Evolutionary conservation across 1,284 basidiomycete genomes (phyloP), one percentile per base, ranked within the genome.

Genomic region (Malassezia restricta): DNA sequence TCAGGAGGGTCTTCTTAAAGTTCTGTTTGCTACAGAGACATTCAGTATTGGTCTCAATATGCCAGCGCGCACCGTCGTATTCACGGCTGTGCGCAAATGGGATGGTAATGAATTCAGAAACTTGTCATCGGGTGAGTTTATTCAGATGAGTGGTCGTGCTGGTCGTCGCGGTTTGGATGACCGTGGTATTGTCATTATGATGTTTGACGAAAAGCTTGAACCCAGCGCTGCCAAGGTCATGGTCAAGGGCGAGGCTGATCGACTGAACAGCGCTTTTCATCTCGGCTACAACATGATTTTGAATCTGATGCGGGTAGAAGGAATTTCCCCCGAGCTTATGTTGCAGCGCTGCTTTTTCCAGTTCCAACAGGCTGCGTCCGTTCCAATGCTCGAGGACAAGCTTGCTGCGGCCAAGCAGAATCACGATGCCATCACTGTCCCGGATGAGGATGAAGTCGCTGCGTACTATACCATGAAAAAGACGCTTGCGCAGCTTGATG

Each of bases 41-140:
- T 99, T 99, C 77, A 95, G 91, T 5, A 99, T 99, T 64, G 92
- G 94, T 51, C 79, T 99, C 47, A 99, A 99, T 76, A 99, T 99
- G 94, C 94, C 94, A 9, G 94, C 94, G 32, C 96, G 95, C 78
- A 98, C 94, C 6, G 94, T 99, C 49, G 92, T 99, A 20, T 96
- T 98, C 78, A 95, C 90, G 0, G 81, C 85, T 2, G 86, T 90
- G 7, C 83, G 88, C 62, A 99, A 96, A 76, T 98, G 90, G 68
- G 94, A 99, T 73, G 94, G 94, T 5, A 83, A 82, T 48, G 88
- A 94, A 66, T 94, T 95, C 77, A 80, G 94, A 33, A 87, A 90
- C 70, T 78, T 99, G 40, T 60, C 62, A 15, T 65, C 63, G 43
- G 70, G 70, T 46, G 70, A 73, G 50, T 73, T 71, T 48, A 73